Evolutionary conservation across 768 basidiomycete genomes (phyloP).

Genomic region (Tricholoma furcatifolium): DNA sequence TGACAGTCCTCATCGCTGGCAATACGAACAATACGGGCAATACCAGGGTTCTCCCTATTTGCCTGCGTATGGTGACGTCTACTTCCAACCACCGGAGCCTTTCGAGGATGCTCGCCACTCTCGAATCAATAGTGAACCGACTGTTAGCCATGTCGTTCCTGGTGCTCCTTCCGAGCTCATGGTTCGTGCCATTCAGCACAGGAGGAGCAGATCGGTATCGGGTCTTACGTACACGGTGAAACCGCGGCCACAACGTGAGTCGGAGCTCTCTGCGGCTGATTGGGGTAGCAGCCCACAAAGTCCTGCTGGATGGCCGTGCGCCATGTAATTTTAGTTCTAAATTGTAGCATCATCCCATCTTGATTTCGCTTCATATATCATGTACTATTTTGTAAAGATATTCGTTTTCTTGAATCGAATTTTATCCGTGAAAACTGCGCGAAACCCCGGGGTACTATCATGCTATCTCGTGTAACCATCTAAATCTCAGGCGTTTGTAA

Average conservation of each 20-base stretch:
- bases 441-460: too few relatives aligned
- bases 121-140: conserved; percentile 17
- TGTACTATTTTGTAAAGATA: background rate
- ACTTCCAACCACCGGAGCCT: conserved; percentile 13
- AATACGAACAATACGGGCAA: background rate
- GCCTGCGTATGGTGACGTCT: conserved; percentile 17
- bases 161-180: conserved; percentile 4
- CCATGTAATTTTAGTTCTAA: background rate
- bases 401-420: background rate
- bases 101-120: conserved; percentile 15
- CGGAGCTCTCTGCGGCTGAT: conserved; percentile 6
- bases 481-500: too few relatives aligned
- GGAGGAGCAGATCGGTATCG: conserved; percentile 24
- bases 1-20: background rate
- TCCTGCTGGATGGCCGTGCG: conserved; percentile 9
- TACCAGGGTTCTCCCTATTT: conserved; percentile 3
- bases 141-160: conserved; percentile 12
- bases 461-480: conserved; percentile 17
- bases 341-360: background rate
- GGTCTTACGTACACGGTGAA: conserved; percentile 16
- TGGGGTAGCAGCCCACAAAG: conserved; percentile 11
- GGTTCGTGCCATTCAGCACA: conserved; percentile 18
- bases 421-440: too few relatives aligned
- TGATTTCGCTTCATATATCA: background rate
- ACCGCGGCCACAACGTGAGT: conserved; percentile 7